These are phyloP conservation scores for Talaromyces sp. DNA, from an alignment of 2,329 filamentous ascomycete genomes.

Conservation along the genomic window DNA sequence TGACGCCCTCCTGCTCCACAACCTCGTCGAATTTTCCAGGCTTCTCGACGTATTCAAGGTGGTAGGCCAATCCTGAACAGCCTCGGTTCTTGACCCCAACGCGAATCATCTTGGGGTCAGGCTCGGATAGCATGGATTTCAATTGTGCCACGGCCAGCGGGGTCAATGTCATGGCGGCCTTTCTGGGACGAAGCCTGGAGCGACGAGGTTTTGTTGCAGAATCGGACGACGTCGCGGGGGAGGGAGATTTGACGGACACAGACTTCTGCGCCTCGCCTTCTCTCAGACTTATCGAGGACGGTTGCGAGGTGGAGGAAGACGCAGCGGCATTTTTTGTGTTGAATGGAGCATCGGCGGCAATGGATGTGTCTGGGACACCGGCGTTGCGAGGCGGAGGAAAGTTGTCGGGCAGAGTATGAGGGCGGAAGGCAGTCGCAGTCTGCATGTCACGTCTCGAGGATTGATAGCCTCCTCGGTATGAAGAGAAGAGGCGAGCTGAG, in stretches of 20 bases:
- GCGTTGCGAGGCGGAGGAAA: slow-evolving; percentile 55
- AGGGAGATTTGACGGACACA: slow-evolving; percentile 39
- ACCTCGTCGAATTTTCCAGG: slow-evolving; percentile 81
- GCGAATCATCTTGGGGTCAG: slow-evolving; percentile 86
- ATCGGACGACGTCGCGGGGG: slow-evolving; percentile 32
- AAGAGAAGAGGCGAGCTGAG: slow-evolving; percentile 44
- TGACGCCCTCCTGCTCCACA: slow-evolving; percentile 93
- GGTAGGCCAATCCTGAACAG: slow-evolving; percentile 88
- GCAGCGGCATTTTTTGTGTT: slow-evolving; percentile 44
- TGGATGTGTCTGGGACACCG: slow-evolving; percentile 57
- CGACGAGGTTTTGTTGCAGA: slow-evolving; percentile 52
- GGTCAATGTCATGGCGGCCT: slow-evolving; percentile 86
- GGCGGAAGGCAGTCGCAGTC: slow-evolving; percentile 61
- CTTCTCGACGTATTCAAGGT: slow-evolving; percentile 93
- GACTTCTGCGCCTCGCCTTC: slow-evolving; percentile 66
- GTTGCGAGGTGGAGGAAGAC: slow-evolving; percentile 26
- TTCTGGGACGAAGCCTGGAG: slow-evolving; percentile 69
- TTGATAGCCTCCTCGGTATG: slow-evolving; percentile 34
- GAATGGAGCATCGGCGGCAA: slow-evolving; percentile 48
- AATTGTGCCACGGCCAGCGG: slow-evolving; percentile 75
- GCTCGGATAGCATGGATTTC: slow-evolving; percentile 69
- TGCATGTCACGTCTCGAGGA: slow-evolving; percentile 59
- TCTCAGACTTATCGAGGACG: slow-evolving; percentile 39
- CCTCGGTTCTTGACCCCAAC: slow-evolving; percentile 92
- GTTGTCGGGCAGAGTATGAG: slow-evolving; percentile 52